A percentile compares a stretch with the other conserved stretches of the same genome.
Conservation (phyloP, 257 asterid species). For the Solanum bulbocastanum region DNA sequence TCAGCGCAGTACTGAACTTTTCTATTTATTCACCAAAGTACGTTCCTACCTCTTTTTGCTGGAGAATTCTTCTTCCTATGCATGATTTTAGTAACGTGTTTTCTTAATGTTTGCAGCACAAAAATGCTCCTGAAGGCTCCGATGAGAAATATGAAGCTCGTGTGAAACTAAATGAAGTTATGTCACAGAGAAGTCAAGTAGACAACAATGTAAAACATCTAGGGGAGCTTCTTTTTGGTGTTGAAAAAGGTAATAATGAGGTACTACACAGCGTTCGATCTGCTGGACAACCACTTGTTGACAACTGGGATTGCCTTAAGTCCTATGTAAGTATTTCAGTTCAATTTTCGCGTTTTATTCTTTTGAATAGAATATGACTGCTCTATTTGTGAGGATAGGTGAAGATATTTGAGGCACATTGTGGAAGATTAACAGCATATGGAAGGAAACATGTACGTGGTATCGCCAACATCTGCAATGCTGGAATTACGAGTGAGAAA, state of each 20-base stretch:
- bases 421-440: constrained; percentile 75
- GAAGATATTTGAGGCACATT: constrained; percentile 55
- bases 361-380: background rate
- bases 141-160: background rate
- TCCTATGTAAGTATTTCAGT: constrained; percentile 46
- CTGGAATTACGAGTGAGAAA: constrained; percentile 51
- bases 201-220: background rate
- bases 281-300: constrained; percentile 37
- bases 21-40: constrained; percentile 88
- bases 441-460: constrained; percentile 97
- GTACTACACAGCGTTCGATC: constrained; percentile 42
- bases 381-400: constrained; percentile 18
- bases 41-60: background rate
- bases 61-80: background rate
- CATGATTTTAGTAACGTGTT: background rate
- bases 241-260: constrained; percentile 7
- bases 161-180: background rate
- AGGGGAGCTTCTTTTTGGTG: background rate
- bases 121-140: background rate
- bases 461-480: background rate
- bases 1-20: constrained; percentile 79
- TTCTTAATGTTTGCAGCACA: background rate
- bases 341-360: background rate
- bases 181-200: background rate
- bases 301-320: constrained; percentile 52